phyloP scores from a whole-genome alignment of 257 asterid species.

The Gardenia jasminoides region DNA sequence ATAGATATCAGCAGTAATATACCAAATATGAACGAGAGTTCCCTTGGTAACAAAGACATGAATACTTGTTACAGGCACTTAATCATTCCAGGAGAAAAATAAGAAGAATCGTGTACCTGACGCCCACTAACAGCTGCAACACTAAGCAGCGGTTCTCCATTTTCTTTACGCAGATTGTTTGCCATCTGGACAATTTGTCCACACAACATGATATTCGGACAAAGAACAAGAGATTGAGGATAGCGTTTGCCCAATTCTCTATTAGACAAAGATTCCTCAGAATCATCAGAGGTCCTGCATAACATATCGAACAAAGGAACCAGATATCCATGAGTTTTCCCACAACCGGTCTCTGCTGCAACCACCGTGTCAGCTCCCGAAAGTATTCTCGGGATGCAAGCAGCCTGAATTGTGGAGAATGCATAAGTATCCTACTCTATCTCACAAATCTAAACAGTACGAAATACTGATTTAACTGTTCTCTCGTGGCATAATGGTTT shows the following conservation, averaged over 20 bases:
- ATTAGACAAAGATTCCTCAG: constrained; percentile 35
- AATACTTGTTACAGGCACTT: neutral
- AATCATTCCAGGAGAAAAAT: neutral
- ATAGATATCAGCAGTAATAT: neutral
- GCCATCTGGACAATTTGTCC: constrained; percentile 99
- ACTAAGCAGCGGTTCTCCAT: constrained; percentile 62
- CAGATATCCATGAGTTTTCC: constrained; percentile 92
- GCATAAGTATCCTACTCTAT: constrained; percentile 20
- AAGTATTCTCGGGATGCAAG: constrained; percentile 77
- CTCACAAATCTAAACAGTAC: neutral
- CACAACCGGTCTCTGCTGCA: constrained; percentile 99
- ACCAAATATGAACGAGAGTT: neutral
- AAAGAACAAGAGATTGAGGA: constrained; percentile 66
- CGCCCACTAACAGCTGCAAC: constrained; percentile 84
- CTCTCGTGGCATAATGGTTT: neutral
- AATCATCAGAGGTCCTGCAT: constrained; percentile 35
- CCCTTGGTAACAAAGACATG: neutral
- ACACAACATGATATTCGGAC: constrained; percentile 94
- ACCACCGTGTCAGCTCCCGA: constrained; percentile 82
- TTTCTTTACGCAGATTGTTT: constrained; percentile 52
- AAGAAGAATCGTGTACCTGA: constrained; percentile 50
- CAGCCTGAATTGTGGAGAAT: constrained; percentile 52
- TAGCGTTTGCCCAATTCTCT: constrained; percentile 31
- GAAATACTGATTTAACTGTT: neutral
- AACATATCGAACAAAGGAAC: constrained; percentile 77